Evolutionary conservation across 164 flowering plant species (phyloP).

Genomic region (Vitis cinerea): DNA sequence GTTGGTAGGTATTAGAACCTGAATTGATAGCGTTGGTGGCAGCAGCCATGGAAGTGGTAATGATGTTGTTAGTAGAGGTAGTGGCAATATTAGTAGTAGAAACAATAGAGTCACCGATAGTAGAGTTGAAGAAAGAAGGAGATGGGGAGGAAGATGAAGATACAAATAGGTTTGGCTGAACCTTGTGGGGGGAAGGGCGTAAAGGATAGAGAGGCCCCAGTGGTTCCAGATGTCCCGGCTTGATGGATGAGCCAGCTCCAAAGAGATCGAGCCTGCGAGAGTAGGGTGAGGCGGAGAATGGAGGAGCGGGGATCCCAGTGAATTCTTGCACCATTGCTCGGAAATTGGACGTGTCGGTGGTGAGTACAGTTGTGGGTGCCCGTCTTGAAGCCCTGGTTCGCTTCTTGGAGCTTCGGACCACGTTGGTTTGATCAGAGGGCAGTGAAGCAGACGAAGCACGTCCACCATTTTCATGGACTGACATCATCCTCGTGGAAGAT

Average conservation of each 20-base stretch:
- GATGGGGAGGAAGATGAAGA: slow-evolving; percentile 16
- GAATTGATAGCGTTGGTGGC: slow-evolving; percentile 7
- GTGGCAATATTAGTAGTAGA: slow-evolving; percentile 8
- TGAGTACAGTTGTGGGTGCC: slow-evolving; percentile 79
- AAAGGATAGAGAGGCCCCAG: slow-evolving; percentile 31
- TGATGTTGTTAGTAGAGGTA: slow-evolving; percentile 1
- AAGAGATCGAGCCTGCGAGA: slow-evolving; percentile 60
- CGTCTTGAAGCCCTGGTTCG: slow-evolving; percentile 68
- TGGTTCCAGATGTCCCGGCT: slow-evolving; percentile 18
- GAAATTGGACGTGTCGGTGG: slow-evolving; percentile 77
- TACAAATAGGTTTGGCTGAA: slow-evolving; percentile 16
- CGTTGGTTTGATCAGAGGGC: slow-evolving; percentile 13
- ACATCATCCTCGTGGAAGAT: slow-evolving; percentile 3
- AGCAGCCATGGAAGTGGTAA: slow-evolving; percentile 1
- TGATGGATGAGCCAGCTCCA: slow-evolving; percentile 23
- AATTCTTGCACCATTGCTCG: slow-evolving; percentile 83
- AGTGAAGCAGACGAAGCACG: slow-evolving; percentile 3
- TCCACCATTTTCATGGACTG: slow-evolving; percentile 4
- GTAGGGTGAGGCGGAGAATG: slow-evolving; percentile 47
- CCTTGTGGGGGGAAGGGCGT: slow-evolving; percentile 51
- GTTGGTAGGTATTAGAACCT: slow-evolving; percentile 20
- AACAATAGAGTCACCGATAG: slow-evolving; percentile 13
- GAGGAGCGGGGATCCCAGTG: slow-evolving; percentile 72
- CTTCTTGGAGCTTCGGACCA: slow-evolving; percentile 48
- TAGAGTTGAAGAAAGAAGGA: slow-evolving; percentile 13